Base-by-base conservation (phyloP, 2,329 filamentous ascomycete species). In the Pseudogymnoascus sp. region DNA sequence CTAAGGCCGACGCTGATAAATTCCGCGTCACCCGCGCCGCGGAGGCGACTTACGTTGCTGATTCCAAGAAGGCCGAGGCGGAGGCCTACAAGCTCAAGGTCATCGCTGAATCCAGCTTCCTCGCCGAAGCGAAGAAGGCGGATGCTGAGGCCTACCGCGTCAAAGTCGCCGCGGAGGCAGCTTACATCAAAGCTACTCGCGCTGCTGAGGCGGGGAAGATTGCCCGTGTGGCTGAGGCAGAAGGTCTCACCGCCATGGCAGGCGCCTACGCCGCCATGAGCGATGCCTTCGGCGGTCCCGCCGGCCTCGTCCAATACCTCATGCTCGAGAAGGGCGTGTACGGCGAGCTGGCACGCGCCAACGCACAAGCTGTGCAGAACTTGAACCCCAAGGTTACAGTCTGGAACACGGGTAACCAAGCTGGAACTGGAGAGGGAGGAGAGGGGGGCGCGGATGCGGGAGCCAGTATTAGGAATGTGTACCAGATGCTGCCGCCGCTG, bases 311-410 rank as follows among this genome's bases (percentile, higher is more conserved):
- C 69, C 88, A 93, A 74, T 93, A 89, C 80, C 83, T 93, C 76
- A 96, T 96, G 91, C 86, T 96, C 71, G 88, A 93, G 77, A 88
- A 88, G 74, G 88, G 88, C 68, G 90, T 88, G 0, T 93, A 91
- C 74, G 83, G 90, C 71, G 83, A 87, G 69, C 83, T 96, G 59
- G 91, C 91, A 63, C 81, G 88, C 69, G 90, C 89, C 59, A 96
- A 96, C 69, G 90, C 88, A 55, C 74, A 81, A 33, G 91, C 90
- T 33, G 84, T 96, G 71, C 81, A 84, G 60, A 91, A 91, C 25
- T 77, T 96, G 67, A 84, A 92, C 74, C 91, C 91, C 67, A 96
- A 96, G 87, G 95, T 96, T 77, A 92, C 87, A 65, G 86, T 93
- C 25, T 96, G 91, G 91, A 95, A 91, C 73, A 96, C 91, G 7